Evolutionary conservation across 345 rosid species (phyloP).

Genomic region (Heritiera littoralis): DNA sequence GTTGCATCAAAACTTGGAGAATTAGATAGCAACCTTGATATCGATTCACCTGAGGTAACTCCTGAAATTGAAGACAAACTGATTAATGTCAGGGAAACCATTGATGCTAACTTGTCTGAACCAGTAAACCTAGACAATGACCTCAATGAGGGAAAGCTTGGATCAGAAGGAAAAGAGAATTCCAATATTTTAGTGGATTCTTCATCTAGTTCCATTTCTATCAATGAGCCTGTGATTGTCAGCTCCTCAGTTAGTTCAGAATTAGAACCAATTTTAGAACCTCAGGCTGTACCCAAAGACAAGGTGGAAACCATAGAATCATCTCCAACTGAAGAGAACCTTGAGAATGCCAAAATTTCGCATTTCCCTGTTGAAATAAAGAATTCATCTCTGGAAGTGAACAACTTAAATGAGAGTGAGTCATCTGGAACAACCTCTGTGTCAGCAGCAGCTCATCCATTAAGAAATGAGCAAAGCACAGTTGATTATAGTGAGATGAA

Average conservation of each 20-base stretch:
- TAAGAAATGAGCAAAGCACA: constrained; percentile 33
- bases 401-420: constrained; percentile 35
- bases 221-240: constrained; percentile 31
- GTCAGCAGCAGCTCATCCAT: constrained; percentile 38
- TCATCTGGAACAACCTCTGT: constrained; percentile 35
- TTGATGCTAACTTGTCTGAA: constrained; percentile 37
- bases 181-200: constrained; percentile 26
- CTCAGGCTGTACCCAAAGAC: constrained; percentile 36
- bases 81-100: constrained; percentile 30
- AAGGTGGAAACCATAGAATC: constrained; percentile 29
- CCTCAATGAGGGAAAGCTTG: constrained; percentile 31
- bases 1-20: constrained; percentile 34
- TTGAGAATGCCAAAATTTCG: constrained; percentile 33
- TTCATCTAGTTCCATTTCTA: constrained; percentile 32
- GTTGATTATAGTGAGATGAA: constrained; percentile 36
- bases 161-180: constrained; percentile 30
- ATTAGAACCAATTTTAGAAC: constrained; percentile 36
- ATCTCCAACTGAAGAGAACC: constrained; percentile 38
- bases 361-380: constrained; percentile 33
- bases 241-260: constrained; percentile 42
- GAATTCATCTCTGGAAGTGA: constrained; percentile 43
- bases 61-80: constrained; percentile 37
- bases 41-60: constrained; percentile 28
- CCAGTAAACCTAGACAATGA: constrained; percentile 28
- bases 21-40: constrained; percentile 32